These are phyloP conservation scores for Pythium dissotocum DNA, from an alignment of 352 stramenopile genomes.

Conservation along the genomic window DNA sequence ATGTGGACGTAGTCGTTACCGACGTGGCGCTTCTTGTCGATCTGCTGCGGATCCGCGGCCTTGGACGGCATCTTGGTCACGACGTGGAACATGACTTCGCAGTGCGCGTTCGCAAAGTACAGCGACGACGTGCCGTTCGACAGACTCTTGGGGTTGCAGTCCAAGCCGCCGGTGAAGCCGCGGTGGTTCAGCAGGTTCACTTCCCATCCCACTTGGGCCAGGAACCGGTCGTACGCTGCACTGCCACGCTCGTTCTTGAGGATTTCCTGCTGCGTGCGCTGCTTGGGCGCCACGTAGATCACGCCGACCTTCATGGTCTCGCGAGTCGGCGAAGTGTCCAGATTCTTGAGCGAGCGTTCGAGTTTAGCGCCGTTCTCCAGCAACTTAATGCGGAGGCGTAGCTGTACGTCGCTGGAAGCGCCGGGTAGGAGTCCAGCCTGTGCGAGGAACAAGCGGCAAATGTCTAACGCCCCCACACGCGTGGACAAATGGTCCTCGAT, in stretches of 20 bases:
- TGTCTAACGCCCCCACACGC: conserved; percentile 68
- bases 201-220: conserved; percentile 79
- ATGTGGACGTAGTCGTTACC: conserved; percentile 89
- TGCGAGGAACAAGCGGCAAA: conserved; percentile 81
- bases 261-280: conserved; percentile 80
- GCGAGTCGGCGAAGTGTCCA: conserved; percentile 85
- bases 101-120: conserved; percentile 83
- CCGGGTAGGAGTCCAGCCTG: conserved; percentile 69
- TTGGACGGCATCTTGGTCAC: conserved; percentile 90
- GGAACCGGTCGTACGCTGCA: conserved; percentile 62
- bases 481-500: conserved; percentile 41
- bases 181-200: conserved; percentile 66
- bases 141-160: conserved; percentile 80
- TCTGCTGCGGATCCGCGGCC: conserved; percentile 74
- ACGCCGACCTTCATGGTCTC: conserved; percentile 91
- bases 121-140: conserved; percentile 72
- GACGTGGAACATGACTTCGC: conserved; percentile 87
- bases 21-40: conserved; percentile 89
- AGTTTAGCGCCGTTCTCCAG: conserved; percentile 82
- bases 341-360: conserved; percentile 75
- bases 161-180: conserved; percentile 75
- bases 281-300: conserved; percentile 78
- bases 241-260: conserved; percentile 76
- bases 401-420: conserved; percentile 56
- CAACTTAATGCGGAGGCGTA: conserved; percentile 65